Evolutionary conservation across 352 stramenopile genomes (phyloP).

Genomic region (Globisporangium polare): DNA sequence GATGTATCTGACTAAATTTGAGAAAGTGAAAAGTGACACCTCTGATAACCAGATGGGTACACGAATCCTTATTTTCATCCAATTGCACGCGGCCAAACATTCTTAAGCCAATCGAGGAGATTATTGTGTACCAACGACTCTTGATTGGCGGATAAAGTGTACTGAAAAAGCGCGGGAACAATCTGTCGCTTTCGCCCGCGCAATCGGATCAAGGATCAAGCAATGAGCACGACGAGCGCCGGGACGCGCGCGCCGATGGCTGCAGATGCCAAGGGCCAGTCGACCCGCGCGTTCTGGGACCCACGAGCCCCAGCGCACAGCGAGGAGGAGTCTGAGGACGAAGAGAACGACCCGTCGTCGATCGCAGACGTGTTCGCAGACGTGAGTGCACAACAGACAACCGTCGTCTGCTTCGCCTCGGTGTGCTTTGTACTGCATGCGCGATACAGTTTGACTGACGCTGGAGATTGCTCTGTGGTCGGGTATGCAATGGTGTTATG

Average conservation of each 20-base stretch:
- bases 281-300: slow-evolving; percentile 3
- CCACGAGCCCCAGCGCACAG: not conserved
- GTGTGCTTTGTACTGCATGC: no score
- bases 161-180: slow-evolving; percentile 5
- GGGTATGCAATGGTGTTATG: not conserved
- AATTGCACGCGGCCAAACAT: not conserved
- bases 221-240: not conserved
- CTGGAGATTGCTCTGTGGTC: no score
- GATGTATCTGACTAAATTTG: no score
- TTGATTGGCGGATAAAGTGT: not conserved
- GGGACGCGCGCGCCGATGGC: not conserved
- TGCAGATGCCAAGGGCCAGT: not conserved
- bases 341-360: slow-evolving; percentile 40
- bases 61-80: slow-evolving; percentile 1
- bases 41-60: slow-evolving; percentile 8
- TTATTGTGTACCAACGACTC: not conserved
- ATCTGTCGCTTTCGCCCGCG: not conserved
- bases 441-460: no score
- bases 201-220: not conserved
- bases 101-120: no score
- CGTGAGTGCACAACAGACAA: slow-evolving; percentile 28
- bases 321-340: slow-evolving; percentile 18
- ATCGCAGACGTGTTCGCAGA: slow-evolving; percentile 68
- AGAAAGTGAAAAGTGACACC: not conserved
- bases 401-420: not conserved